Base-by-base conservation (phyloP, 1,139 yeast species). In the Candida smagusa region DNA sequence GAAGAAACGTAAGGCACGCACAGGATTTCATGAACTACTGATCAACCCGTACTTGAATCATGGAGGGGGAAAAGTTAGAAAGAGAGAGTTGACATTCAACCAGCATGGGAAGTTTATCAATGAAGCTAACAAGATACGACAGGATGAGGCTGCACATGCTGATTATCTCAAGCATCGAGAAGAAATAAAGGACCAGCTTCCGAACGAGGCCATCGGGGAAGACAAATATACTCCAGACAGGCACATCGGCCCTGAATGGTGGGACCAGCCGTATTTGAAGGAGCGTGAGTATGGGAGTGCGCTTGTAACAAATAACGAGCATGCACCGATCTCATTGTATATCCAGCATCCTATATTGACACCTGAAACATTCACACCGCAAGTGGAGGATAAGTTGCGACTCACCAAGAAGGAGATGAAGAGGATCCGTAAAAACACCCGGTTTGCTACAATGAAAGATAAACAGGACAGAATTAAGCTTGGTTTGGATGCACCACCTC, bases 401-500 rank as follows among this genome's bases (percentile, higher is more conserved):
- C 64, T 92, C 42, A 92, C 97, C 1, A 84, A 85, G 53, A 69
- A 75, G 44, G 98, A 94, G 57, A 63, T 74, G 58, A 85, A 85
- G 52, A 74, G 92, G 40, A 72, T 84, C 30, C 72, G 97, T 33
- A 76, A 84, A 42, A 84, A 84, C 44, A 82, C 78, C 30, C 65
- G 97, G 40, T 79, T 81, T 35, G 72, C 74, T 36, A 68, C 63
- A 40, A 77, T 79, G 43, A 81, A 83, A 50, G 92, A 82, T 35
- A 73, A 75, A 43, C 96, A 87, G 53, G 94, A 88, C 49, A 68
- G 86, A 34, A 82, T 90, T 22, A 74, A 81, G 44, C 64, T 87
- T 5, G 98, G 98, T 0, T 63, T 90, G 19, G 89, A 83, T 35
- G 84, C 95, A 0, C 85, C 95, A 2, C 97, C 96, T 0, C 84